These are phyloP conservation scores for Colletotrichum sp. DNA, from an alignment of 2,329 filamentous ascomycete species.

Conservation along the genomic window DNA sequence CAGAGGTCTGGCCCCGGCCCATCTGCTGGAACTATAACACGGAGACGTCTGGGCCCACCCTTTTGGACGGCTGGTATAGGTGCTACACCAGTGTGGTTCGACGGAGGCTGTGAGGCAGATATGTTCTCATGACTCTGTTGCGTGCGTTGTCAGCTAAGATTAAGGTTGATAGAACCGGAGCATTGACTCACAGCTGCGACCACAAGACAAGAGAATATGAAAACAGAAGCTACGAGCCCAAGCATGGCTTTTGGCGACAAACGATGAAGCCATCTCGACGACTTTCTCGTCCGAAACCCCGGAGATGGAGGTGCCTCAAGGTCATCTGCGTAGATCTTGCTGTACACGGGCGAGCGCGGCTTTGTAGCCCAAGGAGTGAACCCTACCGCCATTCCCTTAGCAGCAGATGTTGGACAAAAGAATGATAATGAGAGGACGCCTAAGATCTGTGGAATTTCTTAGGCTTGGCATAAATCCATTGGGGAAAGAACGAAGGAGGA, in stretches of 20 bases:
- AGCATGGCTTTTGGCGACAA: background rate
- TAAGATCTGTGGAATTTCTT: too few species aligned
- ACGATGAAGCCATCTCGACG: background rate
- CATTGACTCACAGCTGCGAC: background rate
- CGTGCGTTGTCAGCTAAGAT: background rate
- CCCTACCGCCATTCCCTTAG: background rate
- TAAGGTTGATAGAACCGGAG: background rate
- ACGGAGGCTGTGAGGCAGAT: background rate
- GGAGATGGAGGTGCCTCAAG: background rate
- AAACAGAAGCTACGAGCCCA: background rate
- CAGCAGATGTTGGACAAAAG: background rate
- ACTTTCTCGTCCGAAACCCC: background rate
- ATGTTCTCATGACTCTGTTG: background rate
- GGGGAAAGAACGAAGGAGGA: background rate
- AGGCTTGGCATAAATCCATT: background rate
- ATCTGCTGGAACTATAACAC: constrained; percentile 32
- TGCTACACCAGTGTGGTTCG: background rate
- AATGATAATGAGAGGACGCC: background rate
- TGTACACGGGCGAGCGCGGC: background rate
- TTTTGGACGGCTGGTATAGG: background rate
- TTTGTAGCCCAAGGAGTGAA: background rate
- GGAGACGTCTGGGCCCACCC: constrained; percentile 19
- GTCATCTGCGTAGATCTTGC: background rate
- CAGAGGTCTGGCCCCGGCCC: constrained; percentile 28
- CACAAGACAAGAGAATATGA: background rate